Evolutionary conservation across 192 early-diverging fungal species (phyloP).

Genomic region (Coemansia sp.): DNA sequence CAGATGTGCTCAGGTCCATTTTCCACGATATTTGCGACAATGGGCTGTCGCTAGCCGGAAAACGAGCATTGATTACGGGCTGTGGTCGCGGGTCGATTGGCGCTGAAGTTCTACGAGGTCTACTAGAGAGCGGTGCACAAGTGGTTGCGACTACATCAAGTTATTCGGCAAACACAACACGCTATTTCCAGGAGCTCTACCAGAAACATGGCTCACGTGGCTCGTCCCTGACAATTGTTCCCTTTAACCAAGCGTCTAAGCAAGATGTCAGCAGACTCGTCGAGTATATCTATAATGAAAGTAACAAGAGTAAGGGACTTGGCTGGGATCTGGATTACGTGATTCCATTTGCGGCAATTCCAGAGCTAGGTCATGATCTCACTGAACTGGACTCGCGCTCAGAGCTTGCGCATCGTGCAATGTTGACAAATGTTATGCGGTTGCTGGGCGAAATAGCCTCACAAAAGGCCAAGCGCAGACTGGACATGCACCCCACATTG

Average conservation of each 20-base stretch:
- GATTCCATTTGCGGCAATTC: slow-evolving; percentile 93
- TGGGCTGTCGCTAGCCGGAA: slow-evolving; percentile 79
- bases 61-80: slow-evolving; percentile 81
- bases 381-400: slow-evolving; percentile 81
- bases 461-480: slow-evolving; percentile 72
- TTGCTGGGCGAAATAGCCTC: slow-evolving; percentile 82
- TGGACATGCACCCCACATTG: slow-evolving; percentile 83
- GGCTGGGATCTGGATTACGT: slow-evolving; percentile 94
- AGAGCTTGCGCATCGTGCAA: slow-evolving; percentile 89
- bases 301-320: slow-evolving; percentile 58
- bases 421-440: slow-evolving; percentile 91
- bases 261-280: slow-evolving; percentile 80
- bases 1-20: slow-evolving; percentile 67
- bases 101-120: slow-evolving; percentile 82
- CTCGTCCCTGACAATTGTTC: slow-evolving; percentile 80
- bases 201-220: slow-evolving; percentile 85
- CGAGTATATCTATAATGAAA: slow-evolving; percentile 80
- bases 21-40: slow-evolving; percentile 71
- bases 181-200: slow-evolving; percentile 88
- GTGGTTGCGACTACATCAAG: slow-evolving; percentile 91
- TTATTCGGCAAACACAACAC: slow-evolving; percentile 73
- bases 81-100: slow-evolving; percentile 91
- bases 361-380: slow-evolving; percentile 83
- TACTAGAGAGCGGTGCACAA: slow-evolving; percentile 81
- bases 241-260: slow-evolving; percentile 90